Evolutionary conservation across 192 early-diverging fungal genomes (phyloP).

Genomic region (Gorgonomyces haynaldii): DNA sequence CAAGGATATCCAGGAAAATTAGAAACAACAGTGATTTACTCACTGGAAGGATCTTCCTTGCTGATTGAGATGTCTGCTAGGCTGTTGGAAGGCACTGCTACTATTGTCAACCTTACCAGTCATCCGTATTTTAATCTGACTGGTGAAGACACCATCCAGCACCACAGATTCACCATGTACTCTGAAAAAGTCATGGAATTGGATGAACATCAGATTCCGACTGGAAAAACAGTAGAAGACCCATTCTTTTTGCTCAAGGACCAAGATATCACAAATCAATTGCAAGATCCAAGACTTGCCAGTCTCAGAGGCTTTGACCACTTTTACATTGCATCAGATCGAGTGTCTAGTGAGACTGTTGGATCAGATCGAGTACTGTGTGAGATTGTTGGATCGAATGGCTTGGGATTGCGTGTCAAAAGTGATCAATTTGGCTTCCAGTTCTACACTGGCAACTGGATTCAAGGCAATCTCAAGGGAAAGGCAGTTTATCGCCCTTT

Average conservation of each 20-base stretch:
- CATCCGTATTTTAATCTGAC: constrained; percentile 85
- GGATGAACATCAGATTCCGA: constrained; percentile 54
- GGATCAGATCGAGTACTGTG: too few species aligned
- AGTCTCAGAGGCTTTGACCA: constrained; percentile 81
- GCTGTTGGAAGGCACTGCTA: constrained; percentile 38
- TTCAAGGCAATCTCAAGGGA: constrained; percentile 34
- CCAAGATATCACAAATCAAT: background rate
- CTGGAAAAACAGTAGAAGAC: constrained; percentile 44
- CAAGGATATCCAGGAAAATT: constrained; percentile 72
- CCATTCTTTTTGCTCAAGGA: background rate
- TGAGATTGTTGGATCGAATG: too few species aligned
- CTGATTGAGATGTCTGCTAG: constrained; percentile 33
- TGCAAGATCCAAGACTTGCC: background rate
- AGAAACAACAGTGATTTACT: constrained; percentile 44
- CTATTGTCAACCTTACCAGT: constrained; percentile 67
- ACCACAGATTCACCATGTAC: constrained; percentile 39
- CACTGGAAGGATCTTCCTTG: constrained; percentile 12
- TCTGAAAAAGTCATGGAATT: constrained; percentile 36
- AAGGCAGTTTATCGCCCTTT: constrained; percentile 40
- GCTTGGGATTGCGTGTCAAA: constrained; percentile 33
- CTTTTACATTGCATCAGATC: constrained; percentile 56
- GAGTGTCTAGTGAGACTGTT: too few species aligned
- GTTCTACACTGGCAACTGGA: constrained; percentile 73
- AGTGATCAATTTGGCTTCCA: constrained; percentile 61
- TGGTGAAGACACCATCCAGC: constrained; percentile 37